Evolutionary conservation across 2,329 filamentous ascomycete species (phyloP).

Genomic region (Plectosphaerella plurivora): DNA sequence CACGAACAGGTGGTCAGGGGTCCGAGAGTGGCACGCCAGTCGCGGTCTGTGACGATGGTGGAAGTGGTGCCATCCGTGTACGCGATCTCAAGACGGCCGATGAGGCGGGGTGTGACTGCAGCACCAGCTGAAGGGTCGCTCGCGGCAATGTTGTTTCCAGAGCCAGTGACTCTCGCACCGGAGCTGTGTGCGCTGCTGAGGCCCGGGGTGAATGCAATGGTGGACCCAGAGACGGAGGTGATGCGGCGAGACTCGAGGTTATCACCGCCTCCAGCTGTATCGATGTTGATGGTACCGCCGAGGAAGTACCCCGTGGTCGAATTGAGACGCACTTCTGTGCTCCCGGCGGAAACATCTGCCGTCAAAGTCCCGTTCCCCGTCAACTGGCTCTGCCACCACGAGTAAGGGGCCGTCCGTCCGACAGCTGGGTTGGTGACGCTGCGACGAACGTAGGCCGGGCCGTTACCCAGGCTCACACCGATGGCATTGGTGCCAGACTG

Average conservation of each 20-base stretch:
- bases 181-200: not conserved
- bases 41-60: constrained; percentile 5
- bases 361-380: constrained; percentile 4
- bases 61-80: not conserved
- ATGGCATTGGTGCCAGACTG: constrained; percentile 1
- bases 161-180: constrained; percentile 4
- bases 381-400: constrained; percentile 8
- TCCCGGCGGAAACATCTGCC: not conserved
- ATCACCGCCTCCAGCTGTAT: constrained; percentile 3
- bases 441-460: constrained; percentile 4
- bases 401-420: constrained; percentile 3
- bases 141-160: constrained; percentile 7
- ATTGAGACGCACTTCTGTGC: not conserved
- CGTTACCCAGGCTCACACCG: constrained; percentile 5
- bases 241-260: constrained; percentile 4
- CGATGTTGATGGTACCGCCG: constrained; percentile 6
- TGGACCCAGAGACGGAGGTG: not conserved
- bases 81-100: constrained; percentile 7
- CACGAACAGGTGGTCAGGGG: constrained; percentile 4
- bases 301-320: not conserved
- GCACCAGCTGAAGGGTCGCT: constrained; percentile 5
- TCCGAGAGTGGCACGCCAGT: constrained; percentile 5
- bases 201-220: constrained; percentile 1
- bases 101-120: constrained; percentile 6
- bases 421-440: constrained; percentile 4